Conservation (phyloP, 2,329 filamentous ascomycete genomes). For the Metarhizium humberi region DNA sequence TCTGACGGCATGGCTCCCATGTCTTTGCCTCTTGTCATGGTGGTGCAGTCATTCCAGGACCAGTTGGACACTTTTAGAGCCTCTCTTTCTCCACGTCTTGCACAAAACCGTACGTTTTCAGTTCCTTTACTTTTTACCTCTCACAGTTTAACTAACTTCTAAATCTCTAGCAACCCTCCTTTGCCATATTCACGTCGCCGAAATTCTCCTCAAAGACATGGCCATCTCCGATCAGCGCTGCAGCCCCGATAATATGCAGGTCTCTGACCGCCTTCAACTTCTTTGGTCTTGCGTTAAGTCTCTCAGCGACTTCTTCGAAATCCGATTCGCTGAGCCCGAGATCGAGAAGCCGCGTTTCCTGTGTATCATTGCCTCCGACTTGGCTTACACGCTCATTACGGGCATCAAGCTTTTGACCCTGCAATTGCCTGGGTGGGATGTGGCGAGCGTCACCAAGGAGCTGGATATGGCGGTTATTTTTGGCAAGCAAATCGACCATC, state of each 20-base stretch:
- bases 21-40: slow-evolving; percentile 29
- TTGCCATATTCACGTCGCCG: slow-evolving; percentile 33
- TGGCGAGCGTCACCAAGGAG: slow-evolving; percentile 24
- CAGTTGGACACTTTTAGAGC: slow-evolving; percentile 30
- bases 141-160: neutral
- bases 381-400: slow-evolving; percentile 36
- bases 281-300: slow-evolving; percentile 35
- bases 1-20: slow-evolving; percentile 20
- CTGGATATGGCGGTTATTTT: slow-evolving; percentile 15
- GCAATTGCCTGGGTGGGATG: slow-evolving; percentile 36
- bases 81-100: slow-evolving; percentile 25
- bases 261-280: slow-evolving; percentile 31
- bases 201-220: slow-evolving; percentile 38
- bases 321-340: slow-evolving; percentile 22
- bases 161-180: slow-evolving; percentile 24
- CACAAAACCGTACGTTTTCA: slow-evolving; percentile 21
- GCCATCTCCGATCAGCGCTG: slow-evolving; percentile 30
- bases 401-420: slow-evolving; percentile 37
- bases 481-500: slow-evolving; percentile 19
- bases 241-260: slow-evolving; percentile 19
- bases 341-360: slow-evolving; percentile 29
- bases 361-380: slow-evolving; percentile 36
- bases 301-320: slow-evolving; percentile 29
- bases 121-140: neutral
- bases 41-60: slow-evolving; percentile 34